Evolutionary conservation across 2,329 filamentous ascomycete species (phyloP).

Genomic region (Paraphaeosphaeria minitans): DNA sequence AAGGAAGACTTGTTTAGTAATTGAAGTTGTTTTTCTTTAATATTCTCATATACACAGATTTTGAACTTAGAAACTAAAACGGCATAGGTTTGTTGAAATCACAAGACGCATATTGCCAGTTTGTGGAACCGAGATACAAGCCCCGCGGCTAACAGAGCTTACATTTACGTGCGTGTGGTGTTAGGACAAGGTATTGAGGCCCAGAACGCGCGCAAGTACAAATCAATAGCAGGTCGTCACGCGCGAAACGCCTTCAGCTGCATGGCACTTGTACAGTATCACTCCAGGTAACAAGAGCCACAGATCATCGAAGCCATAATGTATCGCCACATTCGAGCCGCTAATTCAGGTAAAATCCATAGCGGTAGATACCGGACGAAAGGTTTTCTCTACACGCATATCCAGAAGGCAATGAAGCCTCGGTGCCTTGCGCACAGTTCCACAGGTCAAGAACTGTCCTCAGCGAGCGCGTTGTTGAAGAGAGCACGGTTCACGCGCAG

Average conservation of each 20-base stretch:
- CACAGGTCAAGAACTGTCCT: constrained; percentile 42
- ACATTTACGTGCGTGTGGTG: no score
- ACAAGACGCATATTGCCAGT: neutral
- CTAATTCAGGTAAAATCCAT: constrained; percentile 55
- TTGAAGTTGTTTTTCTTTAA: neutral
- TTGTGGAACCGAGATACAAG: neutral
- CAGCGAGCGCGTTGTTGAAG: constrained; percentile 43
- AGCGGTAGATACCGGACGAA: constrained; percentile 59
- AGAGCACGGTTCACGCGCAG: constrained; percentile 13
- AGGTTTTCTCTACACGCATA: constrained; percentile 52
- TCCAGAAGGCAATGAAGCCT: constrained; percentile 52
- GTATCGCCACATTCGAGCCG: constrained; percentile 58
- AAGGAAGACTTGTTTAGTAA: constrained; percentile 23
- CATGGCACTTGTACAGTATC: no score
- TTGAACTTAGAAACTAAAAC: no score
- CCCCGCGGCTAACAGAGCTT: neutral
- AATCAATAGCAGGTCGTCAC: no score
- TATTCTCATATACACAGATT: neutral
- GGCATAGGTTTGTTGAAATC: no score
- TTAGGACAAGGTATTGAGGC: no score
- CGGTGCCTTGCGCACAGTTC: constrained; percentile 40
- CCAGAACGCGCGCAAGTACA: no score
- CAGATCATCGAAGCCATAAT: constrained; percentile 23
- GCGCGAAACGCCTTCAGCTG: no score
- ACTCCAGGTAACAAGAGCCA: neutral